Conservation (phyloP, 805 yeast genomes). For the Schwanniomyces pseudopolymorphus region DNA sequence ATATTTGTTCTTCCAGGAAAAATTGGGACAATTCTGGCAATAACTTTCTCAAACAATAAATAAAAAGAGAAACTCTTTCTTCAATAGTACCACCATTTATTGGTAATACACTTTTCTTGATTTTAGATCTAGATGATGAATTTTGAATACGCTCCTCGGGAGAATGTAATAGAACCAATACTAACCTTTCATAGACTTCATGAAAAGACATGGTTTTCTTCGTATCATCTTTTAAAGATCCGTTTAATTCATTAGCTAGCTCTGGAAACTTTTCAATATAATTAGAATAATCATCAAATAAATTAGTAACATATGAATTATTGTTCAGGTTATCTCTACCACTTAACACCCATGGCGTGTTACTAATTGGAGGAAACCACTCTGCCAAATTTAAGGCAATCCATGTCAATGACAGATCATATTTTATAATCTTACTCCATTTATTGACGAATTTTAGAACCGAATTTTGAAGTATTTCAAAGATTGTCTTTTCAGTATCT, state of each 20-base stretch:
- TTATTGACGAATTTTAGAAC: slow-evolving; percentile 63
- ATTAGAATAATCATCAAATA: slow-evolving; percentile 38
- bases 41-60: slow-evolving; percentile 57
- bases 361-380: slow-evolving; percentile 73
- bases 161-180: slow-evolving; percentile 71
- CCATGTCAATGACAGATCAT: slow-evolving; percentile 85
- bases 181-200: slow-evolving; percentile 72
- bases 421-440: slow-evolving; percentile 77
- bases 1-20: slow-evolving; percentile 76
- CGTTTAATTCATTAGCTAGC: slow-evolving; percentile 20
- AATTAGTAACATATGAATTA: slow-evolving; percentile 28
- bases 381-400: slow-evolving; percentile 84
- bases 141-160: slow-evolving; percentile 46
- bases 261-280: slow-evolving; percentile 33
- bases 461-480: slow-evolving; percentile 57
- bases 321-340: slow-evolving; percentile 46
- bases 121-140: slow-evolving; percentile 14
- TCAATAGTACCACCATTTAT: slow-evolving; percentile 63
- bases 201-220: slow-evolving; percentile 49
- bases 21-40: slow-evolving; percentile 77
- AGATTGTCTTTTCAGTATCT: slow-evolving; percentile 51
- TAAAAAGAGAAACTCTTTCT: slow-evolving; percentile 66
- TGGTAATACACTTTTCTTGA: slow-evolving; percentile 42
- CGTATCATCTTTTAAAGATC: slow-evolving; percentile 26
- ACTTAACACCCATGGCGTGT: slow-evolving; percentile 53